Percentiles rank a stretch among this genome's conserved stretches.
phyloP scores from a whole-genome alignment of 257 asterid genomes.

The Knoxia roxburghii region DNA sequence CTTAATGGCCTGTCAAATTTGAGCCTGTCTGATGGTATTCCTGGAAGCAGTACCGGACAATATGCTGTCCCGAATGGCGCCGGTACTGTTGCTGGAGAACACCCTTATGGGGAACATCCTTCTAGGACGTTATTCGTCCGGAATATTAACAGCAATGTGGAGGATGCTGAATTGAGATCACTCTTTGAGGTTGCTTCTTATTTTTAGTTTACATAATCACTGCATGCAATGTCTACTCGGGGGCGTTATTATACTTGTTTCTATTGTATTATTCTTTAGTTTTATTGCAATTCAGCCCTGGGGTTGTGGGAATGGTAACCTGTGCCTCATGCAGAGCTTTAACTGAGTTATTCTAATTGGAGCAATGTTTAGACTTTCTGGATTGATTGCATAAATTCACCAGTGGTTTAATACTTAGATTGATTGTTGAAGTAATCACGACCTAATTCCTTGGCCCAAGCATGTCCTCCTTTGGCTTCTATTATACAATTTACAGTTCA shows the following conservation, averaged over 20 bases:
- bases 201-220: conserved; percentile 1
- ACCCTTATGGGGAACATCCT: conserved; percentile 98
- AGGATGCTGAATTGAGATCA: conserved; percentile 79
- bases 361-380: not conserved
- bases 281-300: too few relatives aligned
- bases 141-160: conserved; percentile 91
- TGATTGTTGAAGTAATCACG: not conserved
- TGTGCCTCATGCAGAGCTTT: not conserved
- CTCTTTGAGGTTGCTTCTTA: conserved; percentile 70
- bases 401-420: not conserved
- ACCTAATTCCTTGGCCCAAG: not conserved
- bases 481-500: not conserved
- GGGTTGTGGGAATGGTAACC: not conserved
- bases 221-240: conserved; percentile 6
- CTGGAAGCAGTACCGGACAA: conserved; percentile 35
- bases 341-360: not conserved
- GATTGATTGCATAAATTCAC: not conserved
- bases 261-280: too few relatives aligned
- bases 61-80: conserved; percentile 52
- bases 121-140: conserved; percentile 94
- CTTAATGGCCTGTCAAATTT: conserved; percentile 48
- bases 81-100: conserved; percentile 73
- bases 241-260: not conserved
- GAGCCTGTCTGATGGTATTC: conserved; percentile 42
- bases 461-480: not conserved